Conservation (phyloP, 441 rosid species). For the Codiaeum variegatum region DNA sequence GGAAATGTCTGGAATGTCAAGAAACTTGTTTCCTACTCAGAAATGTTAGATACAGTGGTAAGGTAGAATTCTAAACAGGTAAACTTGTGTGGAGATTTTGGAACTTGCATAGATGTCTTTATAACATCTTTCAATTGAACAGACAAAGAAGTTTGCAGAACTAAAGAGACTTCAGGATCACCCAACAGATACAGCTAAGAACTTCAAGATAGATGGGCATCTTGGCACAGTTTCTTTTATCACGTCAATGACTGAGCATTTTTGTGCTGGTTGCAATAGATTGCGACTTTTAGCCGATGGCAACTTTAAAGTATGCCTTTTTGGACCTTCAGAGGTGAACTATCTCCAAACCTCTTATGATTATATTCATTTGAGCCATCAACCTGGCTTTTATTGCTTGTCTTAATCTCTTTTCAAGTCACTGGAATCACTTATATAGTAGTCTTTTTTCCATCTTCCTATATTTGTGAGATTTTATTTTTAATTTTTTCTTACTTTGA, state of each 20-base stretch:
- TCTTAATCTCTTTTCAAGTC: background rate
- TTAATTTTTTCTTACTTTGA: background rate
- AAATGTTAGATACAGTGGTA: constrained; percentile 91
- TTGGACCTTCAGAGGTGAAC: constrained; percentile 89
- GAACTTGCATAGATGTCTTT: constrained; percentile 11
- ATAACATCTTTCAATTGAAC: constrained; percentile 24
- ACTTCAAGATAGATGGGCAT: constrained; percentile 79
- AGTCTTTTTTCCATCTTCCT: background rate
- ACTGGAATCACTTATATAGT: background rate
- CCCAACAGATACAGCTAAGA: constrained; percentile 85
- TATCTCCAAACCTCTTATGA: background rate
- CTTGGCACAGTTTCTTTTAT: constrained; percentile 79
- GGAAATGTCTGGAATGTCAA: constrained; percentile 92
- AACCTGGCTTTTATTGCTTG: background rate
- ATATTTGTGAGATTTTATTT: background rate
- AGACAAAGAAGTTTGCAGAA: constrained; percentile 49
- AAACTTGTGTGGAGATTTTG: constrained; percentile 19
- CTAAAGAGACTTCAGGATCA: constrained; percentile 67
- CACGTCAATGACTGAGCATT: constrained; percentile 95
- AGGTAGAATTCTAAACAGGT: constrained; percentile 49
- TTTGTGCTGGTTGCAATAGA: constrained; percentile 95
- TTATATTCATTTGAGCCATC: background rate
- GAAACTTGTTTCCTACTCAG: constrained; percentile 76
- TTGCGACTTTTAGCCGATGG: constrained; percentile 94
- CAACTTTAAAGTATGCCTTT: constrained; percentile 93